Evolutionary conservation across 495 filamentous ascomycete species (phyloP), one percentile per base, ranked within the genome.

Genomic region (Elasticomyces elasticus): DNA sequence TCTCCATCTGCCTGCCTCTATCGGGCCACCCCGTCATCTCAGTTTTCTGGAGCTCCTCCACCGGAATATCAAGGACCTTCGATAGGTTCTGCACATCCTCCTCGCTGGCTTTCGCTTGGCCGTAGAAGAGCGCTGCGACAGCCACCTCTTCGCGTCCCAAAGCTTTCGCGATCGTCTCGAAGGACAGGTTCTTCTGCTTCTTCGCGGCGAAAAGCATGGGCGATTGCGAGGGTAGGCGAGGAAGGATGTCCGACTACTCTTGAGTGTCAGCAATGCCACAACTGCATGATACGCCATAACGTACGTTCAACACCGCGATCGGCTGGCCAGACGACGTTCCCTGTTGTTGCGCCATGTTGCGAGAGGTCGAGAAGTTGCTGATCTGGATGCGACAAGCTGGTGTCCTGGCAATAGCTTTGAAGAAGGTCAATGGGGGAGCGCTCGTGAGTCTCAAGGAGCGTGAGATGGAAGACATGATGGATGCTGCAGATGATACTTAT

Each of bases 91-190:
- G 67, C 52, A 91, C 80, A 62, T 97, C 92, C 56, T 86, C 86
- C 0, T 79, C 65, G 0, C 84, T 86, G 1, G 92, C 87, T 52
- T 79, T 79, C 5, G 89, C 83, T 64, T 96, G 90, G 33, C 92
- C 90, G 71, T 96, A 96, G 78, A 98, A 97, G 52, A 98, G 73
- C 0, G 91, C 92, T 1, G 92, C 92, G 1, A 87, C 77, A 23
- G 89, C 87, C 5, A 98, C 90, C 68, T 98, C 92, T 60, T 83
- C 81, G 46, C 92, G 88, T 12, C 83, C 85, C 40, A 97, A 77
- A 23, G 82, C 68, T 58, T 80, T 65, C 22, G 79, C 88, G 64
- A 98, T 92, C 20, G 78, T 66, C 62, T 88, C 87, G 61, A 98
- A 98, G 67, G 77, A 86, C 25, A 95, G 75, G 46, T 79, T 74